Evolutionary conservation across 2,329 filamentous ascomycete species (phyloP), one percentile per base, ranked within the genome.

Genomic region (Neonectria punicea): DNA sequence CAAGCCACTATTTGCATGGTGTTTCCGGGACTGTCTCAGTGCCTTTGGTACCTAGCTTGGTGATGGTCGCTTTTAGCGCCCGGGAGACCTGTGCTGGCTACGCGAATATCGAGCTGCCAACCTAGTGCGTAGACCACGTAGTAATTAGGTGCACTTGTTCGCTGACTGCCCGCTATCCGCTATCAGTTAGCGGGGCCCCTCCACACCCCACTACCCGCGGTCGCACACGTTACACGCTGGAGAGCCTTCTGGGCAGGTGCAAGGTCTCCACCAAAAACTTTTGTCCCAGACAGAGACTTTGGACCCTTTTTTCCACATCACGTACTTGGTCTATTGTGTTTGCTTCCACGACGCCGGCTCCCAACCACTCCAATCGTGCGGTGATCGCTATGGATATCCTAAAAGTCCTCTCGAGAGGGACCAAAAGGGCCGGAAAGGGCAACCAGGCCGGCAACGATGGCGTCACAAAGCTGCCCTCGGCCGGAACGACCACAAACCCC

Each of bases 371-470:
- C 46, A 46, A 53, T 51, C 41, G 63, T 30, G 57, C 25, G 46
- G 22, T 14, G 5, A 20, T 61, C 56, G 32, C 51, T 34, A 63
- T 92, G 90, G 91, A 94, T 79, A 89, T 93, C 59, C 83, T 93
- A 74, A 93, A 90, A 74, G 81, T 94, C 34, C 82, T 94, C 64
- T 92, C 91, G 39, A 86, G 91, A 55, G 90, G 90, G 62, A 89
- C 88, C 3, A 93, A 92, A 67, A 83, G 83, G 73, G 80, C 83
- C 14, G 75, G 81, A 5, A 83, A 80, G 62, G 72, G 75, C 18
- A 66, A 78, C 44, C 72, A 70, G 28, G 59, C 66, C 36, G 70
- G 68, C 44, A 75, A 78, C 32, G 73, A 72, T 32, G 73, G 77
- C 32, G 67, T 79, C 20, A 73, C 80, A 3, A 85, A 83, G 60